Conservation (phyloP, 805 yeast genomes). For the Lachancea mirantina region DNA sequence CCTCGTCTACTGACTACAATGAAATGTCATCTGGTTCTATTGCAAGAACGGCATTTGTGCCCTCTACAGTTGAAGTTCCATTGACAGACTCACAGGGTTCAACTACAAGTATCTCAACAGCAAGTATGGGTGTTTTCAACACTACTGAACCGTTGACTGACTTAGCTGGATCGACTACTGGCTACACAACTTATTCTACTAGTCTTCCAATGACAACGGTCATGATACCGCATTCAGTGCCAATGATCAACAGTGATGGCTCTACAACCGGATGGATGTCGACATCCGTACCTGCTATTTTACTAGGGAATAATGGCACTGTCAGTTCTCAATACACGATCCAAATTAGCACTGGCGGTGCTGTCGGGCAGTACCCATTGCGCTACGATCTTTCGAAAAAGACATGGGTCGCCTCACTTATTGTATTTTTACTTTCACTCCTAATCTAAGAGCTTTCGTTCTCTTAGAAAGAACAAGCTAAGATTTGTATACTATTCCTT, state of each 20-base stretch:
- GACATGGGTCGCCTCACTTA: background rate
- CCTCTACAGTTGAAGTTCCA: constrained; percentile 1
- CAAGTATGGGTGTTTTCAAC: background rate
- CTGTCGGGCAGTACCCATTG: background rate
- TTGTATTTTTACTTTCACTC: background rate
- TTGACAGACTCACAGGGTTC: constrained; percentile 1
- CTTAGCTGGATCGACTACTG: background rate
- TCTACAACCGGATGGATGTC: constrained; percentile 1
- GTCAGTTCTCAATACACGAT: background rate
- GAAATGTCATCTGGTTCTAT: background rate
- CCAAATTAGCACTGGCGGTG: constrained; percentile 1
- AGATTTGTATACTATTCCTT: too few relatives aligned
- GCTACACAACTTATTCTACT: background rate
- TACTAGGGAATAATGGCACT: background rate
- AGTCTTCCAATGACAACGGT: background rate
- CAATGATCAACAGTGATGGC: background rate
- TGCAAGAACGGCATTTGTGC: background rate
- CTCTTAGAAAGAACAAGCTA: too few relatives aligned
- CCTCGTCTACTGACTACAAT: background rate
- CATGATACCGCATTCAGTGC: background rate
- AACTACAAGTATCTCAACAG: background rate
- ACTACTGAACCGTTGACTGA: background rate
- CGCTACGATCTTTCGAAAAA: background rate
- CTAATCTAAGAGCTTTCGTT: background rate
- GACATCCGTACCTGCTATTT: background rate